These are phyloP conservation scores for Chloroidium sp. DNA, from an alignment of 163 green algal genomes.

Conservation along the genomic window DNA sequence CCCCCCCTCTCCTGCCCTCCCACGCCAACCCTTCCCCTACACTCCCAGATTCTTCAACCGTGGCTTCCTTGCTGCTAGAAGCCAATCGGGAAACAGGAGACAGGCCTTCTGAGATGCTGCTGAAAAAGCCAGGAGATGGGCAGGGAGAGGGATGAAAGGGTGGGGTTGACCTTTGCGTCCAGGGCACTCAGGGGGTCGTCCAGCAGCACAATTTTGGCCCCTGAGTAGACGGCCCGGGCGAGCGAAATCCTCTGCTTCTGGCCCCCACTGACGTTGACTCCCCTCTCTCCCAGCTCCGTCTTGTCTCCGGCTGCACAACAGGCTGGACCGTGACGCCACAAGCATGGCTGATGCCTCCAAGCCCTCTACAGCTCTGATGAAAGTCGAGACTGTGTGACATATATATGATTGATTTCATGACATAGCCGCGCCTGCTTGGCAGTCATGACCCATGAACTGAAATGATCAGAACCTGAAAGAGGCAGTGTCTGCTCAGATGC, in stretches of 20 bases:
- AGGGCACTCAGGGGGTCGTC: constrained; percentile 74
- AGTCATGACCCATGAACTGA: too few relatives aligned
- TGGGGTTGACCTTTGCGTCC: constrained; percentile 38
- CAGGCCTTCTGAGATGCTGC: too few relatives aligned
- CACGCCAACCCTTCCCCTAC: too few relatives aligned
- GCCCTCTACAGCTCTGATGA: background rate
- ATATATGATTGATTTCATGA: background rate
- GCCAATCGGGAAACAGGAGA: too few relatives aligned
- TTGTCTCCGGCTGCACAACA: constrained; percentile 39
- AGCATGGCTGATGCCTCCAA: background rate
- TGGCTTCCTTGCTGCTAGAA: too few relatives aligned
- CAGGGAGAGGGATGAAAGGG: background rate
- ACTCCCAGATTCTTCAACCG: too few relatives aligned
- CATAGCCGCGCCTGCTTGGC: too few relatives aligned
- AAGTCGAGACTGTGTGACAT: background rate
- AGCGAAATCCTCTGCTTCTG: constrained; percentile 63
- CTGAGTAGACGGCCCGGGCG: constrained; percentile 17
- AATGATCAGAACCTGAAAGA: too few relatives aligned
- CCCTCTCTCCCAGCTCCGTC: constrained; percentile 73
- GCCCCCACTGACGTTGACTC: constrained; percentile 71
- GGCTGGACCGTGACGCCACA: background rate
- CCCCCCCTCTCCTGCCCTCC: too few relatives aligned
- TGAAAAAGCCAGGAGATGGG: too few relatives aligned
- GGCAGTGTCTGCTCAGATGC: too few relatives aligned
- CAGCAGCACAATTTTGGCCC: constrained; percentile 58